A percentile compares a stretch with the other conserved stretches of the same genome.
These are phyloP conservation scores for Trypanosoma platydactyli DNA, from an alignment of 208 protist genomes.

Conservation along the genomic window DNA sequence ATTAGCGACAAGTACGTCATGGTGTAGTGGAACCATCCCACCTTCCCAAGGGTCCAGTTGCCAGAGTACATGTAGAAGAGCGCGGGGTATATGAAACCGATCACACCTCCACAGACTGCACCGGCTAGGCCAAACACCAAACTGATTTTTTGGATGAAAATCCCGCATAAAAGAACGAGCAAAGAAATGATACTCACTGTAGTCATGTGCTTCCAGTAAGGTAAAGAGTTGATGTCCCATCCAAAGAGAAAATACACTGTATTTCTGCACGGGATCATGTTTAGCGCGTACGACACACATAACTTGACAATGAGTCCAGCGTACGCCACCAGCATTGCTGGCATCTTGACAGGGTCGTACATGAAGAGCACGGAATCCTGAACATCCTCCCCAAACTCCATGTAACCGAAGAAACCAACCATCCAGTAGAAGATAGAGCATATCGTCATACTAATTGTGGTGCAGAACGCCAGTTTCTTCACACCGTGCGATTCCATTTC, in stretches of 20 bases:
- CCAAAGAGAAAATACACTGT: slow-evolving; percentile 56
- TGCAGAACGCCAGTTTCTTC: slow-evolving; percentile 13
- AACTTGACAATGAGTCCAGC: slow-evolving; percentile 72
- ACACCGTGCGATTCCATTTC: slow-evolving; percentile 35
- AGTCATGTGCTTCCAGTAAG: slow-evolving; percentile 69
- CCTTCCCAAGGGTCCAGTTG: slow-evolving; percentile 35
- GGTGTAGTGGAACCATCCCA: slow-evolving; percentile 41
- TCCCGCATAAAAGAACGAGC: slow-evolving; percentile 28
- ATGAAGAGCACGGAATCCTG: slow-evolving; percentile 52
- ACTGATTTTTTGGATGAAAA: slow-evolving; percentile 33
- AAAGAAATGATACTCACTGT: slow-evolving; percentile 38
- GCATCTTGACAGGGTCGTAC: slow-evolving; percentile 56
- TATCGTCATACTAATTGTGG: slow-evolving; percentile 34
- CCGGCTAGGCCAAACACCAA: slow-evolving; percentile 52
- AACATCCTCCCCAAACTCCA: slow-evolving; percentile 61
- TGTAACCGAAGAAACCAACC: slow-evolving; percentile 72
- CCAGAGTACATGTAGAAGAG: slow-evolving; percentile 69
- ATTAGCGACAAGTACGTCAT: slow-evolving; percentile 53
- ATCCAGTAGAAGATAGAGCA: slow-evolving; percentile 72
- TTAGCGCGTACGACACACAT: slow-evolving; percentile 57
- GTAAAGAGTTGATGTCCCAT: slow-evolving; percentile 51
- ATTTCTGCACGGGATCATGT: slow-evolving; percentile 62
- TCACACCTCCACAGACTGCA: slow-evolving; percentile 52
- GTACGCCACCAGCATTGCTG: slow-evolving; percentile 70
- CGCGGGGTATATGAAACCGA: slow-evolving; percentile 57